phyloP scores from a whole-genome alignment of 441 rosid genomes.

The Populus hybrid region DNA sequence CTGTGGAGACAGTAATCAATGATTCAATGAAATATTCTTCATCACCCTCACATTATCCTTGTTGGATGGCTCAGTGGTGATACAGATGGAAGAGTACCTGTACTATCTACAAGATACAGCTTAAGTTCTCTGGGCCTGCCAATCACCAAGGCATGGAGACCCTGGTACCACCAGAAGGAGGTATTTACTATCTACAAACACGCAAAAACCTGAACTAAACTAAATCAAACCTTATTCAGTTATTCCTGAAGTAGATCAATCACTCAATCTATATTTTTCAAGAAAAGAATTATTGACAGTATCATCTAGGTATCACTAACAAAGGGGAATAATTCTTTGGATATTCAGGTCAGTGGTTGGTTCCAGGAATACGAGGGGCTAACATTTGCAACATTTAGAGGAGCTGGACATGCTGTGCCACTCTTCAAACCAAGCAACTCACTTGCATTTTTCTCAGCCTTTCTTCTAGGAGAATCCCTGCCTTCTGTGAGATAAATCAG shows the following conservation, averaged over 20 bases:
- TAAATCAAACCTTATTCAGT: neutral
- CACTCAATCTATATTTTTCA: neutral
- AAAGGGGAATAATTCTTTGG: neutral
- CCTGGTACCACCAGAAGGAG: conserved; percentile 91
- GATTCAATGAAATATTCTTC: neutral
- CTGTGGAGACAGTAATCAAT: neutral
- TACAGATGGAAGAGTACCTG: conserved; percentile 96
- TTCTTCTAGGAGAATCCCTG: conserved; percentile 55
- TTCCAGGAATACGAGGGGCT: conserved; percentile 84
- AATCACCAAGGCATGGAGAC: conserved; percentile 78
- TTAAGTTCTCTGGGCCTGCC: conserved; percentile 54
- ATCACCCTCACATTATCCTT: neutral
- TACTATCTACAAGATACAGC: conserved; percentile 83
- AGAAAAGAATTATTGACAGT: neutral
- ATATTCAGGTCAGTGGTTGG: conserved; percentile 83
- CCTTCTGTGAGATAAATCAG: conserved; percentile 30
- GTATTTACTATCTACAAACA: conserved; percentile 22
- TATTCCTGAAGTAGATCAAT: neutral
- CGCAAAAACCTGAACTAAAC: neutral
- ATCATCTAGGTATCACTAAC: neutral
- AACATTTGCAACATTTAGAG: conserved; percentile 83
- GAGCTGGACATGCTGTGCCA: conserved; percentile 98
- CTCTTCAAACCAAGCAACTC: conserved; percentile 79
- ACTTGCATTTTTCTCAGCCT: conserved; percentile 73
- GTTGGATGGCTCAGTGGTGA: conserved; percentile 65